phyloP scores from a whole-genome alignment of 2,329 filamentous ascomycete genomes.

The Rhynchosporium agropyri region DNA sequence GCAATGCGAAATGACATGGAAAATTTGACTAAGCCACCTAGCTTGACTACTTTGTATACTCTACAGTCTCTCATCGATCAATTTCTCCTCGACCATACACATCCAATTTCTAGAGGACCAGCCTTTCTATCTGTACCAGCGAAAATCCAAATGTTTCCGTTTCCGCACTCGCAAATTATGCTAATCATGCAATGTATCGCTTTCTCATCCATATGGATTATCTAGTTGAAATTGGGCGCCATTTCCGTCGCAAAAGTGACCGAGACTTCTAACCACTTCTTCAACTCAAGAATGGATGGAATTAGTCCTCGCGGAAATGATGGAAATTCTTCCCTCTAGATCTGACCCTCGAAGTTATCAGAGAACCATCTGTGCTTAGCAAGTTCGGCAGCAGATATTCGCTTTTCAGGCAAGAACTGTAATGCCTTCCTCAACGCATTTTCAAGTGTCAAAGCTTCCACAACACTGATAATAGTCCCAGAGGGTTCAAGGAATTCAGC shows the following conservation, averaged over 20 bases:
- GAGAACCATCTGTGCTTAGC: constrained; percentile 28
- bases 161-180: too few relatives aligned
- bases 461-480: constrained; percentile 23
- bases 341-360: constrained; percentile 4
- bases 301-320: background rate
- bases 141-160: too few relatives aligned
- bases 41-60: too few relatives aligned
- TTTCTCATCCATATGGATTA: background rate
- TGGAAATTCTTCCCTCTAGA: background rate
- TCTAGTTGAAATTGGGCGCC: background rate
- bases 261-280: background rate
- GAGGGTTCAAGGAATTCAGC: constrained; percentile 26
- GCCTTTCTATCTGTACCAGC: background rate
- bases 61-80: too few relatives aligned
- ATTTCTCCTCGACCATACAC: too few relatives aligned
- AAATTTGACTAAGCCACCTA: too few relatives aligned
- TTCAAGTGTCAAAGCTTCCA: constrained; percentile 24
- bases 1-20: too few relatives aligned
- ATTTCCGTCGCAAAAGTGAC: background rate
- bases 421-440: constrained; percentile 25
- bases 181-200: background rate
- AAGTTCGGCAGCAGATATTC: constrained; percentile 19
- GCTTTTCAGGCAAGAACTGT: constrained; percentile 27
- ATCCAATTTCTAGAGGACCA: background rate
- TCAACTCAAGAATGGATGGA: background rate